These are phyloP conservation scores for Solanum virginianum DNA, from an alignment of 257 asterid species.

Conservation along the genomic window DNA sequence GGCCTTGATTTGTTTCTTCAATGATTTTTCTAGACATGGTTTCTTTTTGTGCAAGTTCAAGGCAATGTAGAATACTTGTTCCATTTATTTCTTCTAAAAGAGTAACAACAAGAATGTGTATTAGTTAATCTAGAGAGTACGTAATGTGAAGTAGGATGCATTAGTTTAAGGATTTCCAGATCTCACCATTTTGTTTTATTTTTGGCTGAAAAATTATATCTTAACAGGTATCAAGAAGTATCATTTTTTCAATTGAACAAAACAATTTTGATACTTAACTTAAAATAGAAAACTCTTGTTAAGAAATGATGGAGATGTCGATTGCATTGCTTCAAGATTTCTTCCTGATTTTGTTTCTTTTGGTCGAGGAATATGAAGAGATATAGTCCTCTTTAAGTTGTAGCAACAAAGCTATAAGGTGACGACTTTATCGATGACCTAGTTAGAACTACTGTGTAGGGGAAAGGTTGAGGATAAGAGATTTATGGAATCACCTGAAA, in stretches of 20 bases:
- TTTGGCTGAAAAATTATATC: not conserved
- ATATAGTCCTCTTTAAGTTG: not conserved
- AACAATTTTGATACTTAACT: not conserved
- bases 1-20: not conserved
- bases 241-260: not conserved
- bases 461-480: not conserved
- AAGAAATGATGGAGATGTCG: not conserved
- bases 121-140: not conserved
- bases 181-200: not conserved
- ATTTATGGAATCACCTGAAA: not conserved
- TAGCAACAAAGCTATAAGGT: not conserved
- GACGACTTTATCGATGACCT: not conserved
- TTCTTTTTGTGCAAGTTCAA: not conserved
- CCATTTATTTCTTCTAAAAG: not conserved
- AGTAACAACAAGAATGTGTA: not conserved
- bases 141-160: not conserved
- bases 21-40: not conserved
- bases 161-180: not conserved
- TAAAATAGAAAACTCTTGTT: not conserved
- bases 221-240: not conserved
- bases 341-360: not conserved
- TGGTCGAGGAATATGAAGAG: not conserved
- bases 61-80: not conserved
- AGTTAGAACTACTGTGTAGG: not conserved
- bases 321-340: not conserved